Evolutionary conservation across 345 rosid species (phyloP), one percentile per base, ranked within the genome.

Genomic region (Anacardium occidentale): DNA sequence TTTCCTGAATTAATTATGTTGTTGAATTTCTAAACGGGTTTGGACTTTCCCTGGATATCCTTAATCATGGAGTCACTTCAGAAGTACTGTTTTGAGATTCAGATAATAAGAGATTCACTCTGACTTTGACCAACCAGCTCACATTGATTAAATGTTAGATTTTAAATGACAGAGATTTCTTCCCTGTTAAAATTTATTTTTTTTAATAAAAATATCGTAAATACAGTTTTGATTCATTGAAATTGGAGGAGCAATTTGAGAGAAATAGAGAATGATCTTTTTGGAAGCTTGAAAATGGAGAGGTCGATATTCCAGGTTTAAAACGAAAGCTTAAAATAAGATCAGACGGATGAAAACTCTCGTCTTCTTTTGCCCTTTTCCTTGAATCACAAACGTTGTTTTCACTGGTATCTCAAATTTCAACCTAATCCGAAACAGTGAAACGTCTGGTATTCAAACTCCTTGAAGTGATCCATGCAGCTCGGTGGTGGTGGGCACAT

Each of bases 181-280:
- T n/a, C n/a, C n/a, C n/a, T n/a, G 32, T 29, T 29, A 29, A 29
- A 29, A 29, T 29, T 29, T 29, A 29, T 29, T 29, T 29, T 29
- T 29, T 29, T 29, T 29, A 1, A 29, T 29, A 1, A 3, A 3
- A 29, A 29, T 29, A 29, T 1, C 1, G 1, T 29, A 29, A 3
- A 29, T 29, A 29, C 3, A 29, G 3, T 29, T 29, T 29, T 29
- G n/a, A n/a, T n/a, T n/a, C n/a, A n/a, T n/a, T n/a, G 44, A n/a
- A 57, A 44, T 45, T 70, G 47, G 2, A 58, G 73, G 65, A 70
- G 65, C 26, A 45, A 58, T 25, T 57, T 45, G 34, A 25, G 65
- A 70, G 65, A 48, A 13, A 55, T 2, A 17, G 1, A 53, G 51
- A 12, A 11, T 47, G n/a, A 52, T 7, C n/a, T n/a, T n/a, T 53